A percentile compares a stretch with the other conserved stretches of the same genome.
Conservation (phyloP, 768 basidiomycete genomes). For the Hericium rajendrae region DNA sequence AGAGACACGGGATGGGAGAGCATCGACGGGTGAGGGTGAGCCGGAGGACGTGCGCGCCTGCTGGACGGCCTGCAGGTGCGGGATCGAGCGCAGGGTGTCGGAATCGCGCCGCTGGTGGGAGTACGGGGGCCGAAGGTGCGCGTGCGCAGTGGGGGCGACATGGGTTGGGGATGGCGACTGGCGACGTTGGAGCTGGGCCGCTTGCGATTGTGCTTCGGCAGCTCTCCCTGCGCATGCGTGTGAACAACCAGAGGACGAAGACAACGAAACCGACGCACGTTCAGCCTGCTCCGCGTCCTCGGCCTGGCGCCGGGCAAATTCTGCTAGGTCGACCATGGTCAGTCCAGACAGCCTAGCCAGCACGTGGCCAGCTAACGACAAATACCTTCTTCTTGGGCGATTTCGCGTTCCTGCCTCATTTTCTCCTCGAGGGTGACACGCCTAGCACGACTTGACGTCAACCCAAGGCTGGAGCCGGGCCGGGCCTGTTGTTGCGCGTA, state of each 20-base stretch:
- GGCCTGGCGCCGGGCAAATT: conserved; percentile 18
- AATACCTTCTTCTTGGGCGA: conserved; percentile 36
- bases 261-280: conserved; percentile 21
- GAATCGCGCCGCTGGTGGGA: conserved; percentile 64
- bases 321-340: conserved; percentile 9
- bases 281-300: conserved; percentile 29
- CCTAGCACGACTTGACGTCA: conserved; percentile 18
- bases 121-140: conserved; percentile 24
- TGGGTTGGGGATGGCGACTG: conserved; percentile 48
- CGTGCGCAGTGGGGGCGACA: conserved; percentile 19
- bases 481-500: conserved; percentile 19
- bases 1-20: background rate
- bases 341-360: background rate
- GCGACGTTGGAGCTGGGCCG: conserved; percentile 20
- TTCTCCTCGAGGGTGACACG: conserved; percentile 39
- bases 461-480: conserved; percentile 36
- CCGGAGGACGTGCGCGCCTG: conserved; percentile 20
- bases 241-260: background rate
- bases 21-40: conserved; percentile 47
- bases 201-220: conserved; percentile 6
- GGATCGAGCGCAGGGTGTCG: conserved; percentile 55
- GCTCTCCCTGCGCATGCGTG: conserved; percentile 15
- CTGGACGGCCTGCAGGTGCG: background rate
- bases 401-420: conserved; percentile 23
- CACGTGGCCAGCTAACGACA: conserved; percentile 15